Base-by-base conservation (phyloP, 805 yeast genomes). In the Kodamaea laetipori region DNA sequence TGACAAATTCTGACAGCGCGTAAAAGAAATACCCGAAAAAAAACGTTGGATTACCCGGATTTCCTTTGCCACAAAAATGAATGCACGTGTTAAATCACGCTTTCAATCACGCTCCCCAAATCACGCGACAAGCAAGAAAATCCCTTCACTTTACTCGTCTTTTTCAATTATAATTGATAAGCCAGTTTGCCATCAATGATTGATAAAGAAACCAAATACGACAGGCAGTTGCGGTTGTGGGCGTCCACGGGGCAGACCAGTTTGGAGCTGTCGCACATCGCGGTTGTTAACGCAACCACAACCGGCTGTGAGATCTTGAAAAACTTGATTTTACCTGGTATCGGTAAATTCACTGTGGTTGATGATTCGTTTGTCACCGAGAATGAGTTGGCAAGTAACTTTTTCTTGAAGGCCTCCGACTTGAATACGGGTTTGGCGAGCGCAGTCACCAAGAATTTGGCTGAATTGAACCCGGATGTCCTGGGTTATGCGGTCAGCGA, bases 221-320 rank as follows among this genome's bases (percentile, higher is more conserved):
- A 90, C 61, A 74, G 99, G 28, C 98, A 92, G 58, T 66, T 92
- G 46, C 76, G 97, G 27, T 66, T 92, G 11, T 92, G 98, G 98
- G 90, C 87, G 1, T 55, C 75, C 0, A 61, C 73, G 8, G 99
- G 97, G 3, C 99, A 92, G 56, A 46, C 60, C 3, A 67, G 71
- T 5, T 68, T 92, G 12, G 78, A 78, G 24, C 54, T 58, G 1
- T 69, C 90, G 0, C 80, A 76, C 43, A 71, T 90, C 3, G 77
- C 89, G 43, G 60, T 89, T 2, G 53, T 89, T 2, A 78, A 80
- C 35, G 80, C 81, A 4, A 69, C 79, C 1, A 55, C 81, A 0
- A 69, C 82, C 0, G 80, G 84, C 1, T 73, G 81, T 2, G 98
- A 92, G 60, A 63, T 79, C 3, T 60, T 85, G 28, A 90, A 92